phyloP scores from a whole-genome alignment of 2,329 filamentous ascomycete genomes.

The Aspergillus clavatus region DNA sequence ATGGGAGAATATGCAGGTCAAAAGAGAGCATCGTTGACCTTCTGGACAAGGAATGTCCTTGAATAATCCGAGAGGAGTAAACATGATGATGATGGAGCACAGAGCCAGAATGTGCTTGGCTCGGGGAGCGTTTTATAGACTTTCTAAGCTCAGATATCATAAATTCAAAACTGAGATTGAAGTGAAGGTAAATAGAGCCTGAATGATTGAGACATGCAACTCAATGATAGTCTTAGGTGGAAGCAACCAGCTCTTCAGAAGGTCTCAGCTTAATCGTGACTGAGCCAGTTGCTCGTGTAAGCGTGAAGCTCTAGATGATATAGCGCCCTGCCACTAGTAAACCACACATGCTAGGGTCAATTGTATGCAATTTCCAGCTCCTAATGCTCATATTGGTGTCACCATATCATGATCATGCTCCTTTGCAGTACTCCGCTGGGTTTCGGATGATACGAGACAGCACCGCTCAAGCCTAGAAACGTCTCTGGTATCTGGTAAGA shows the following conservation, averaged over 20 bases:
- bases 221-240: neutral
- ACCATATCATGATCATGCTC: no score
- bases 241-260: no score
- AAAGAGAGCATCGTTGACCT: conserved; percentile 46
- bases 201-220: neutral
- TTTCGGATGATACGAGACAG: no score
- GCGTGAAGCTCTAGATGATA: neutral
- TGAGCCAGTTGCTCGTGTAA: neutral
- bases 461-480: no score
- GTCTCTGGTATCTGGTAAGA: no score
- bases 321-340: neutral
- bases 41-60: conserved; percentile 51
- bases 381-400: no score
- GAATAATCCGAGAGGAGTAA: conserved; percentile 53
- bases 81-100: conserved; percentile 40
- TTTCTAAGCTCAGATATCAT: neutral
- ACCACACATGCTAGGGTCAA: no score
- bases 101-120: neutral
- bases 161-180: neutral
- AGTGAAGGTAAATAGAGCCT: neutral
- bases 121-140: neutral
- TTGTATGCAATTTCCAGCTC: no score
- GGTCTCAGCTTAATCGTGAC: neutral
- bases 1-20: conserved; percentile 58
- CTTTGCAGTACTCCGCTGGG: no score